These are phyloP conservation scores for Botryotinia globosa DNA, from an alignment of 2,329 filamentous ascomycete species.

Conservation along the genomic window DNA sequence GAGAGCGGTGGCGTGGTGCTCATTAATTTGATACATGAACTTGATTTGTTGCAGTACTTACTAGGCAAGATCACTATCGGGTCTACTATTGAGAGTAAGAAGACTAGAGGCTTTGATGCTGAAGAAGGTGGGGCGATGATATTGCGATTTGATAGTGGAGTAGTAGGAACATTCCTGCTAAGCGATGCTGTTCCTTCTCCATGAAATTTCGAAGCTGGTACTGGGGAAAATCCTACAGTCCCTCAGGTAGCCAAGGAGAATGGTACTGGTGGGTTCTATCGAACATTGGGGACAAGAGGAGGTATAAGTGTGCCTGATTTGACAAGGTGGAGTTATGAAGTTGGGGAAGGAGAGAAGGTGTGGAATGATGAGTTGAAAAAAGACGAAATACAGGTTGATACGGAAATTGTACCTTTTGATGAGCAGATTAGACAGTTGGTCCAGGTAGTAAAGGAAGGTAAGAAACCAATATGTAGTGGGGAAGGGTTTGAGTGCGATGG, in stretches of 20 bases:
- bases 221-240: background rate
- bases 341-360: background rate
- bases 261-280: background rate
- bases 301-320: background rate
- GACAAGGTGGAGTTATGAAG: background rate
- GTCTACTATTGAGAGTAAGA: background rate
- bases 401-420: background rate
- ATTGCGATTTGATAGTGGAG: background rate
- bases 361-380: background rate
- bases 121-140: background rate
- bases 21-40: slow-evolving; percentile 48
- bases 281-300: background rate
- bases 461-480: background rate
- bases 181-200: background rate
- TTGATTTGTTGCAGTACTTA: background rate
- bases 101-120: background rate
- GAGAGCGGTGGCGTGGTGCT: slow-evolving; percentile 48
- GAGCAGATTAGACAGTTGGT: background rate
- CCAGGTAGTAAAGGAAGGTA: background rate
- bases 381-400: background rate
- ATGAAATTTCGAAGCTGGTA: background rate
- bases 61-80: background rate
- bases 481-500: slow-evolving; percentile 9
- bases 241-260: background rate
- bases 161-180: background rate